A percentile compares a stretch with the other conserved stretches of the same genome.
These are phyloP conservation scores for Teunomyces gatunensis DNA, from an alignment of 805 yeast genomes.

Conservation along the genomic window DNA sequence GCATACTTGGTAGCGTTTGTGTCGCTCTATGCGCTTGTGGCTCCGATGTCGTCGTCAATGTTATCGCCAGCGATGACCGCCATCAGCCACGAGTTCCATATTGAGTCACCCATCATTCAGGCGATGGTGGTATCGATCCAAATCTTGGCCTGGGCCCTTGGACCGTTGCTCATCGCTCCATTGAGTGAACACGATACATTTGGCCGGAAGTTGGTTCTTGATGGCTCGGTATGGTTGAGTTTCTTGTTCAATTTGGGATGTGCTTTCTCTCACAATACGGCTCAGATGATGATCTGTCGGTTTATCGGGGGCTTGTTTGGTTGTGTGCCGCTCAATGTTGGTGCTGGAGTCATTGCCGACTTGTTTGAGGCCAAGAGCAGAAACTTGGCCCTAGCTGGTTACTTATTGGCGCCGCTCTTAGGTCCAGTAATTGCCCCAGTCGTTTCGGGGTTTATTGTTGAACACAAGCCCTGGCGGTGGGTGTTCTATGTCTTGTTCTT, in stretches of 20 bases:
- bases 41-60: constrained; percentile 64
- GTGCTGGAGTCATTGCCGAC: constrained; percentile 69
- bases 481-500: constrained; percentile 58
- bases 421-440: constrained; percentile 71
- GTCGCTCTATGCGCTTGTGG: constrained; percentile 52
- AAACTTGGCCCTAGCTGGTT: constrained; percentile 55
- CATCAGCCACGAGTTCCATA: constrained; percentile 45
- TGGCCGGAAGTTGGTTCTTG: constrained; percentile 59
- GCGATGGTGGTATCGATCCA: constrained; percentile 60
- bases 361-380: constrained; percentile 52
- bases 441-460: constrained; percentile 55
- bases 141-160: constrained; percentile 68
- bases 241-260: constrained; percentile 56
- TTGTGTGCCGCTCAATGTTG: constrained; percentile 64
- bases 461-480: constrained; percentile 63
- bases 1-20: constrained; percentile 45
- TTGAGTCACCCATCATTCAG: constrained; percentile 39
- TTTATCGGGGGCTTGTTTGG: constrained; percentile 68
- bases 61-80: constrained; percentile 57
- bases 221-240: constrained; percentile 48
- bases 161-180: constrained; percentile 67
- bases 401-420: constrained; percentile 59
- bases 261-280: constrained; percentile 55
- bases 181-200: constrained; percentile 55
- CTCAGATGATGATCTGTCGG: constrained; percentile 59